Percentiles rank a stretch among this genome's conserved stretches.
These are phyloP conservation scores for Tetrahymena elliotti DNA, from an alignment of 73 alveolate genomes.

Conservation along the genomic window DNA sequence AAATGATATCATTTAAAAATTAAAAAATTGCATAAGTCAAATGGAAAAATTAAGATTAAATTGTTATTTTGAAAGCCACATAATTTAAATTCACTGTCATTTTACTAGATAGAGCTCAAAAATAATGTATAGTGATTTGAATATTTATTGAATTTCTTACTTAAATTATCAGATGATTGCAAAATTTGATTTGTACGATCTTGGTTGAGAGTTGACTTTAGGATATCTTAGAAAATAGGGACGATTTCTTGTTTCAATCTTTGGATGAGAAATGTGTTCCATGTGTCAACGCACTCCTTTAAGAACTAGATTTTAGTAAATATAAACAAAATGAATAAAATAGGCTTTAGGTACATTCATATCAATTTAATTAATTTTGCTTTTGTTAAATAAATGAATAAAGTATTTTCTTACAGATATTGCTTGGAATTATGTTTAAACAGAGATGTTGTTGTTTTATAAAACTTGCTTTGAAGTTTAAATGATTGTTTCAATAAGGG, in stretches of 20 bases:
- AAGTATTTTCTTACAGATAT: not conserved
- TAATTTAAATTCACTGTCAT: not conserved
- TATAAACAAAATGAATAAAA: not conserved
- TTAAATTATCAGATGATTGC: not conserved
- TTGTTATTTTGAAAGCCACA: not conserved
- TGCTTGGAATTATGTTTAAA: not conserved
- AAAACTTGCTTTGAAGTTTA: not conserved
- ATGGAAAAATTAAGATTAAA: not conserved
- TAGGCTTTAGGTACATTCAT: not conserved
- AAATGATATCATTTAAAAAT: not conserved
- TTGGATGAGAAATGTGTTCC: not conserved
- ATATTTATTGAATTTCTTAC: not conserved
- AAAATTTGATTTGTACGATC: not conserved
- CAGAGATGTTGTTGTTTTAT: not conserved
- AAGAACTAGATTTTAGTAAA: not conserved
- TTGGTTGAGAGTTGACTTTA: not conserved
- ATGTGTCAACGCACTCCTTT: not conserved
- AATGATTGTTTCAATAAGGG: not conserved
- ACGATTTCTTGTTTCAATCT: not conserved
- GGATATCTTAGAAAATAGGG: not conserved
- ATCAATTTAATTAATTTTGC: not conserved
- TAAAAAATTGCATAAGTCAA: not conserved
- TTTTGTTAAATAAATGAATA: not conserved
- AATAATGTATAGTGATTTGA: too few relatives aligned
- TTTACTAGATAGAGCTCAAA: not conserved